These are phyloP conservation scores for Pythium sukuiense DNA, from an alignment of 352 stramenopile species.

Conservation along the genomic window DNA sequence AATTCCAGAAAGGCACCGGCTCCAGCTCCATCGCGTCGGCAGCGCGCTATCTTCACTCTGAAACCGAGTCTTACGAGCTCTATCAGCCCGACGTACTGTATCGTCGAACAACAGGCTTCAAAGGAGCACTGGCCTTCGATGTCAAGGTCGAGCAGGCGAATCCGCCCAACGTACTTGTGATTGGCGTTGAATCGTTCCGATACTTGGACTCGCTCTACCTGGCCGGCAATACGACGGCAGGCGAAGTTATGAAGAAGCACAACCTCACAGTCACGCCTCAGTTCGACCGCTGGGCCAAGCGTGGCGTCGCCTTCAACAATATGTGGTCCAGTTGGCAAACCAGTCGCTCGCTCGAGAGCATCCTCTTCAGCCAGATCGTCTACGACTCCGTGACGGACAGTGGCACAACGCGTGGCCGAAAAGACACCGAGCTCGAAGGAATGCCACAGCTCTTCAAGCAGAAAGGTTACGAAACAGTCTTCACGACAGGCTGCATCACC, in stretches of 20 bases:
- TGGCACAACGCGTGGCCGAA: conserved; percentile 36
- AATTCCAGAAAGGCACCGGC: neutral
- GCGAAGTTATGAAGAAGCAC: conserved; percentile 11
- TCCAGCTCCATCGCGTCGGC: conserved; percentile 3
- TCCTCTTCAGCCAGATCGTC: conserved; percentile 50
- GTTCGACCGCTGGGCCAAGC: conserved; percentile 51
- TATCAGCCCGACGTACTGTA: conserved; percentile 42
- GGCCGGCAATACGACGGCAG: conserved; percentile 31
- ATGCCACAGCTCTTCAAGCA: conserved; percentile 52
- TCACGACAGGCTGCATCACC: conserved; percentile 44
- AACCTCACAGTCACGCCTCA: conserved; percentile 50
- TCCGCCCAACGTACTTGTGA: conserved; percentile 50
- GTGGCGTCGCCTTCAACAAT: conserved; percentile 49
- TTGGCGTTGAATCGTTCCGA: conserved; percentile 56
- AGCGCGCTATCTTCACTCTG: conserved; percentile 33
- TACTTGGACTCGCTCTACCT: conserved; percentile 59
- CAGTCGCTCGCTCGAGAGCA: conserved; percentile 57
- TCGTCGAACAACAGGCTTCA: conserved; percentile 40
- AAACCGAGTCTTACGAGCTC: conserved; percentile 46
- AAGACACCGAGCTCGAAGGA: conserved; percentile 34
- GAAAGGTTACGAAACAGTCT: conserved; percentile 51
- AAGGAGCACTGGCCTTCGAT: conserved; percentile 43
- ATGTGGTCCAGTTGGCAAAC: conserved; percentile 61
- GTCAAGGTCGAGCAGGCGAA: conserved; percentile 33
- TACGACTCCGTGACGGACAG: conserved; percentile 42